Evolutionary conservation across 2,329 filamentous ascomycete species (phyloP).

Genomic region (Hypocrella siamensis): DNA sequence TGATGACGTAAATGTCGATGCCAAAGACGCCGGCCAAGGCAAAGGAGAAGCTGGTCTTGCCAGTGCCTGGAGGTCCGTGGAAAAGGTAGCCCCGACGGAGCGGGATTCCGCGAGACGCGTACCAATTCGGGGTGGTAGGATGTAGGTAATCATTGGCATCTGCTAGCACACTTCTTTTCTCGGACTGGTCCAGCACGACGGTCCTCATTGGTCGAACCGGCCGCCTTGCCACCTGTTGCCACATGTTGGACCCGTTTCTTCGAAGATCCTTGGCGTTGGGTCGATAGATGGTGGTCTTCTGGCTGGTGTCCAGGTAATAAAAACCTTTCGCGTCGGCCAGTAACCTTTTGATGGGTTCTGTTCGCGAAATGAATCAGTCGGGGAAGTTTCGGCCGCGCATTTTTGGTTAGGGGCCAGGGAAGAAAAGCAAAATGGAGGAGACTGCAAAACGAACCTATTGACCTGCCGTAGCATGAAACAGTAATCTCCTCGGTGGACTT

Average conservation of each 20-base stretch:
- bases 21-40: constrained; percentile 51
- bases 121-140: constrained; percentile 55
- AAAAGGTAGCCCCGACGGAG: constrained; percentile 66
- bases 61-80: constrained; percentile 58
- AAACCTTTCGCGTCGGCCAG: constrained; percentile 35
- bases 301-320: constrained; percentile 35
- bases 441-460: constrained; percentile 14
- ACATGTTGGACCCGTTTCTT: constrained; percentile 28
- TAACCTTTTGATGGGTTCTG: constrained; percentile 38
- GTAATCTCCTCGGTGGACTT: constrained; percentile 36
- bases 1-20: constrained; percentile 50
- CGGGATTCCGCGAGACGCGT: constrained; percentile 59
- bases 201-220: constrained; percentile 59
- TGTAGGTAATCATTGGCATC: constrained; percentile 71
- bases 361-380: too few species aligned
- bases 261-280: constrained; percentile 30
- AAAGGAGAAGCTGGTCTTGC: constrained; percentile 54
- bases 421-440: too few species aligned
- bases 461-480: constrained; percentile 39
- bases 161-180: constrained; percentile 49
- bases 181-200: constrained; percentile 52
- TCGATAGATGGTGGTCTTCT: constrained; percentile 43
- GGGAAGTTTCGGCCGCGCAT: too few species aligned
- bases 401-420: too few species aligned
- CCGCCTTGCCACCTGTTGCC: constrained; percentile 42